Percentiles rank a stretch among this genome's conserved stretches.
Conservation (phyloP, 2,329 filamentous ascomycete genomes). For the Colletotrichum scovillei region DNA sequence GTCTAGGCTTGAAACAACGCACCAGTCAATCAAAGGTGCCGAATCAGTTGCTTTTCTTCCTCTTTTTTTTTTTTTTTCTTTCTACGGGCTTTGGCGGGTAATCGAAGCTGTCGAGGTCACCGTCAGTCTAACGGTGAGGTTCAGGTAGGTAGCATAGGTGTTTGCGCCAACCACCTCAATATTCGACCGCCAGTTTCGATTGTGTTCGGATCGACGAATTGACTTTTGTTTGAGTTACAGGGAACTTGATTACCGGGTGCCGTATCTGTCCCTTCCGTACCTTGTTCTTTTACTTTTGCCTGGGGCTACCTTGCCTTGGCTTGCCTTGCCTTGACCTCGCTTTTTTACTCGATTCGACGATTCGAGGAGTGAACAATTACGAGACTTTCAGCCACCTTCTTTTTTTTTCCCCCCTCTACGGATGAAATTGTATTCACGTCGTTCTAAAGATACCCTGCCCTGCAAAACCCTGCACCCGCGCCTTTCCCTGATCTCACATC, state of each 20-base stretch:
- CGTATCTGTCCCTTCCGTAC: not conserved
- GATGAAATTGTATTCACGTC: not conserved
- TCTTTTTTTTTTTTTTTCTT: too few species aligned
- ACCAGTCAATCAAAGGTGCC: not conserved
- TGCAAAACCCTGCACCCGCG: not conserved
- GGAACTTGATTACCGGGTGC: not conserved
- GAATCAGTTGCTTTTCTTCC: not conserved
- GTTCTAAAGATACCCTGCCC: slow-evolving; percentile 12
- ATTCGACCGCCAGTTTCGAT: slow-evolving; percentile 14
- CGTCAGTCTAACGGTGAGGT: not conserved
- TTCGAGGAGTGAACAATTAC: not conserved
- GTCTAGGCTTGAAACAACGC: not conserved
- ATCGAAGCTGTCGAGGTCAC: slow-evolving; percentile 4
- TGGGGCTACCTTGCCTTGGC: not conserved
- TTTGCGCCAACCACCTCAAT: slow-evolving; percentile 29
- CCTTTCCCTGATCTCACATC: not conserved
- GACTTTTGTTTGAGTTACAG: not conserved
- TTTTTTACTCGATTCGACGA: not conserved
- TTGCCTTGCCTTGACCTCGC: not conserved
- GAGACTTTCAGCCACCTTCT: slow-evolving; percentile 4
- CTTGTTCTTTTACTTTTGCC: not conserved
- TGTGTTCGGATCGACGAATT: slow-evolving; percentile 9
- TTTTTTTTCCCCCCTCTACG: not conserved
- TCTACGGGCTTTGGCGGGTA: not conserved
- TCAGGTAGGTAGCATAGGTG: too few species aligned